Evolutionary conservation across 202 grass and related monocot species (phyloP), one percentile per base, ranked within the genome.

Genomic region (Zizania palustris): DNA sequence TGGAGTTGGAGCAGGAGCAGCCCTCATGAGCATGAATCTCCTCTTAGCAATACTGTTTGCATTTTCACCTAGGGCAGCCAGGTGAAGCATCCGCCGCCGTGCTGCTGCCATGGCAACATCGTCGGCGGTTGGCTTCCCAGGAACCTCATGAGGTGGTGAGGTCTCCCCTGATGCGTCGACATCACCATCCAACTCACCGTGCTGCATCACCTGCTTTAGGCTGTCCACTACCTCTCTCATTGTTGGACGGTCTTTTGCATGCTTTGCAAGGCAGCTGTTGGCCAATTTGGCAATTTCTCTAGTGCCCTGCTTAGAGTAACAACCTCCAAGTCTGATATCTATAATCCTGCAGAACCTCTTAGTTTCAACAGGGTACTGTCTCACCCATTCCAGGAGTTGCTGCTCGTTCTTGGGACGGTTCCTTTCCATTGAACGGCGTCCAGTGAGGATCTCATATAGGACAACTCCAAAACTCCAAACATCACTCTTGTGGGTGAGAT

Each of bases 381-480:
- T 90, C 66, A 93, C 82, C 91, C 91, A 93, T 85, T 93, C 91
- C 56, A 93, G 71, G 56, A 93, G 82, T 64, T 88, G 90, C 80
- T 90, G 87, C 80, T 93, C 85, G 5, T 78, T 80, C 61, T 82
- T 90, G 14, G 88, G 91, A 53, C 71, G 88, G 71, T 93, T 90
- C 51, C 75, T 82, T 0, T 93, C 91, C 74, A 93, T 20, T 9
- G 88, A 90, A 48, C 79, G 84, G 2, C 79, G 83, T 63, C 91
- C 91, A 0, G 91, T 88, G 40, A 93, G 79, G 63, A 93, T 85
- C 79, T 93, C 91, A 66, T 90, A 93, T 44, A 93, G 70, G 60
- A 93, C 91, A 1, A 93, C 88, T 51, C 91, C 91, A 71, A 93
- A 93, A 63, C 91, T 93, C 84, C 87, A 93, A 42, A 90, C 88